These are phyloP conservation scores for Brassica balearica DNA, from an alignment of 441 rosid species.

Conservation along the genomic window DNA sequence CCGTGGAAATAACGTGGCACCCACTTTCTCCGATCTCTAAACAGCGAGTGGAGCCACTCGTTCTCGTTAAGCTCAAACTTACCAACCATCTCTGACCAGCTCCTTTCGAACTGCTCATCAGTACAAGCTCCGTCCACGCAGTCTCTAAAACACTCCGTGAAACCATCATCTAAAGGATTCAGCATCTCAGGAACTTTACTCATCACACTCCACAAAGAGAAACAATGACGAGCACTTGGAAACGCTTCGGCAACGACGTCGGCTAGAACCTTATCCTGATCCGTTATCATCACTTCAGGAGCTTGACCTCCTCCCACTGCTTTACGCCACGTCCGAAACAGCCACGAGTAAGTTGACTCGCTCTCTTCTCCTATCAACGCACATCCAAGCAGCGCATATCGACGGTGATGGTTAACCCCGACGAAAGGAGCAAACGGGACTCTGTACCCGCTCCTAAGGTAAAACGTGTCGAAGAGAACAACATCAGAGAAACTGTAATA, in stretches of 20 bases:
- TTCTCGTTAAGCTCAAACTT: slow-evolving; percentile 52
- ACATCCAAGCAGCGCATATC: slow-evolving; percentile 62
- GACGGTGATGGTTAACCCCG: slow-evolving; percentile 65
- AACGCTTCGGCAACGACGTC: slow-evolving; percentile 58
- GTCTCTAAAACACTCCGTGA: slow-evolving; percentile 51
- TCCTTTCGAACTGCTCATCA: slow-evolving; percentile 61
- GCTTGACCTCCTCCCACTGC: slow-evolving; percentile 57
- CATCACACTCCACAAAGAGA: slow-evolving; percentile 65
- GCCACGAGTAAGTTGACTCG: slow-evolving; percentile 56
- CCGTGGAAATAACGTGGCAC: slow-evolving; percentile 59
- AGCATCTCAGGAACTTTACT: slow-evolving; percentile 52
- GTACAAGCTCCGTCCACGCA: slow-evolving; percentile 62
- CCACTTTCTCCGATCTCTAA: slow-evolving; percentile 67
- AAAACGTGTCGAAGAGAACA: slow-evolving; percentile 64
- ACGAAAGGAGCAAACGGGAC: slow-evolving; percentile 62
- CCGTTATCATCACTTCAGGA: slow-evolving; percentile 64
- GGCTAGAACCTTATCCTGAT: slow-evolving; percentile 54
- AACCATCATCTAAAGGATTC: slow-evolving; percentile 49
- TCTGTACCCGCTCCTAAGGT: slow-evolving; percentile 50
- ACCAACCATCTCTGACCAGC: slow-evolving; percentile 63
- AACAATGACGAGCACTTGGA: slow-evolving; percentile 58
- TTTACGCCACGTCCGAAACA: slow-evolving; percentile 65
- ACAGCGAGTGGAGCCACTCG: slow-evolving; percentile 60
- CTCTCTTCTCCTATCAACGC: slow-evolving; percentile 64
- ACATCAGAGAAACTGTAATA: slow-evolving; percentile 61